These are phyloP conservation scores for Populus trichocarpa DNA, from an alignment of 441 rosid genomes.

Conservation along the genomic window DNA sequence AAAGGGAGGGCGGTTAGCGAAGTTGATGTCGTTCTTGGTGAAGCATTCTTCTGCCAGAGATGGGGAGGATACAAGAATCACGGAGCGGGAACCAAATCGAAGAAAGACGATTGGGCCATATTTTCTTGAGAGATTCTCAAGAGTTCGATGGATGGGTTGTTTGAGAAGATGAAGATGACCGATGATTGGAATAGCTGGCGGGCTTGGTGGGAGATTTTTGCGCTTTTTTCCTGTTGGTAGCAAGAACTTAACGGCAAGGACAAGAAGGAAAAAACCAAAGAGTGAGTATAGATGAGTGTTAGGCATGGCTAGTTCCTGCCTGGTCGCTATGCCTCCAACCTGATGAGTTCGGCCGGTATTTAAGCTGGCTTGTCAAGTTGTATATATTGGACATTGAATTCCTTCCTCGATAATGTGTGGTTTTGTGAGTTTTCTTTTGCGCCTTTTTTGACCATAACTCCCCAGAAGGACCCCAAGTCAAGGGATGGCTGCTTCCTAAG, in stretches of 20 bases:
- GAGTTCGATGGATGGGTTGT: background rate
- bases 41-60: background rate
- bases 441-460: too few relatives aligned
- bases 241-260: background rate
- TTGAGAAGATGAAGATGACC: constrained; percentile 10
- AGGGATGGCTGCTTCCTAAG: too few relatives aligned
- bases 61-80: background rate
- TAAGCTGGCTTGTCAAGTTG: too few relatives aligned
- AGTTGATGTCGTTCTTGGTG: background rate
- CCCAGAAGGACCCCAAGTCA: too few relatives aligned
- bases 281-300: background rate
- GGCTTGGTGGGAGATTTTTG: constrained; percentile 7
- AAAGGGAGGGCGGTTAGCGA: constrained; percentile 1
- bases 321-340: too few relatives aligned
- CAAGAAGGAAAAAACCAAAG: background rate
- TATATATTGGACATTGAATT: too few relatives aligned
- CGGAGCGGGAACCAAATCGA: background rate
- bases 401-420: too few relatives aligned
- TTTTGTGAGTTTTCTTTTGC: too few relatives aligned
- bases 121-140: background rate
- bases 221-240: background rate
- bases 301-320: too few relatives aligned
- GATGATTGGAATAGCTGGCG: background rate
- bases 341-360: too few relatives aligned
- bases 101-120: background rate